Evolutionary conservation across 2,329 filamentous ascomycete species (phyloP).

Genomic region (Phyllosticta citriasiana): DNA sequence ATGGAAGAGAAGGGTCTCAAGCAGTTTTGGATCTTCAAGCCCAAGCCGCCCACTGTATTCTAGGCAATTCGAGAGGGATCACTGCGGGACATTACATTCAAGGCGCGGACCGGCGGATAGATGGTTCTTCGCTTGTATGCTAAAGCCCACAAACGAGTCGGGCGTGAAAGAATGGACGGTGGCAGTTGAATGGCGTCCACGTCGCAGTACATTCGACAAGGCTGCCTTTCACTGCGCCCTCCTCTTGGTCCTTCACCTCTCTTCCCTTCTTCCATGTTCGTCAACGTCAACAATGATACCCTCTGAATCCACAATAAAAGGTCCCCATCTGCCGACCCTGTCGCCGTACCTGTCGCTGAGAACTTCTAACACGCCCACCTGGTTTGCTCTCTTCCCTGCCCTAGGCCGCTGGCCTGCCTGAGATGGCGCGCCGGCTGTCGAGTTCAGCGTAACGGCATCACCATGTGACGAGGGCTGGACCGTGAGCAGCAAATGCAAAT

Average conservation of each 20-base stretch:
- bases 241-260: background rate
- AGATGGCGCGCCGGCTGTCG: conserved; percentile 8
- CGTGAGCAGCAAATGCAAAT: conserved; percentile 33
- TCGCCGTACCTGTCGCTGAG: conserved; percentile 31
- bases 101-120: background rate
- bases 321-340: conserved; percentile 30
- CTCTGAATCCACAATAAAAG: background rate
- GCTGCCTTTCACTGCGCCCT: too few relatives aligned
- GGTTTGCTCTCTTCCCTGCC: conserved; percentile 11
- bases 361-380: conserved; percentile 33
- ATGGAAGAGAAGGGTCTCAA: conserved; percentile 59
- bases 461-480: conserved; percentile 22
- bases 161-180: background rate
- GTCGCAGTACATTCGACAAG: too few relatives aligned
- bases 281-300: background rate
- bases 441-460: conserved; percentile 27
- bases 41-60: conserved; percentile 2
- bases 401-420: background rate
- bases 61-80: background rate
- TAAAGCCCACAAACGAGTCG: background rate
- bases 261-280: background rate
- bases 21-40: conserved; percentile 6
- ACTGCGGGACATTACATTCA: background rate
- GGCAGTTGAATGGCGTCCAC: too few relatives aligned
- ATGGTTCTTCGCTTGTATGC: background rate